Evolutionary conservation across 2,329 filamentous ascomycete species (phyloP), one percentile per base, ranked within the genome.

Genomic region (Fusarium sterilihyphosum): DNA sequence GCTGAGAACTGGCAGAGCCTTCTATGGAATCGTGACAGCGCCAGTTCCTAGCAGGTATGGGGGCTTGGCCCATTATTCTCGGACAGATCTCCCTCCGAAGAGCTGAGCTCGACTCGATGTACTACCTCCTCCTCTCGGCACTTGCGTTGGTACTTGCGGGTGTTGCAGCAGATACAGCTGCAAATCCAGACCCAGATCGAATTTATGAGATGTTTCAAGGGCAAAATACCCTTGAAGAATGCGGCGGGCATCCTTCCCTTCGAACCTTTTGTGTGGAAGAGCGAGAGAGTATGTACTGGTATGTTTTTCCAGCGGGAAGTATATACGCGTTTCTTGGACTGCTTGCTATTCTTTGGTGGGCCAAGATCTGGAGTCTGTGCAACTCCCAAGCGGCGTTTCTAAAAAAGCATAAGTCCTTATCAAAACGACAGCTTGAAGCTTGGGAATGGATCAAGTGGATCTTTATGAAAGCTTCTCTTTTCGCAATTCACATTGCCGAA

Each of bases 1-100:
- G 52, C 70, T 2, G 44, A 59, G 1, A 73, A 61, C 10, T 69
- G 56, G 70, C 53, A 53, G 6, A 73, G 46, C 1, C 59, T 73
- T 22, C 3, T 46, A 0, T 68, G 56, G 64, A 72, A 72, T 18
- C 60, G 50, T 1, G 50, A 58, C 1, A 53, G 69, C 5, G 17
- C 17, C 41, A 65, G 1, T 43, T 65, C 3, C 29, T 65, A 2
- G 70, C 64, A 10, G 50, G 44, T 2, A 61, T 61, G 65, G 65
- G 70, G 12, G 54, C 70, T 5, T 73, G 65, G 69, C 41, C 69
- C 4, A 53, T 73, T 1, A 47, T 69, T 10, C 44, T 73, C 1
- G 33, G 24, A 0, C 69, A 73, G 6, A 24, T 50, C 8, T 40
- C 54, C 5, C 44, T 73, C 3, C 38, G 38, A 4, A 70, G 69